Evolutionary conservation across 106 monocot genomes (phyloP).

Genomic region (Phalaenopsis equestris): DNA sequence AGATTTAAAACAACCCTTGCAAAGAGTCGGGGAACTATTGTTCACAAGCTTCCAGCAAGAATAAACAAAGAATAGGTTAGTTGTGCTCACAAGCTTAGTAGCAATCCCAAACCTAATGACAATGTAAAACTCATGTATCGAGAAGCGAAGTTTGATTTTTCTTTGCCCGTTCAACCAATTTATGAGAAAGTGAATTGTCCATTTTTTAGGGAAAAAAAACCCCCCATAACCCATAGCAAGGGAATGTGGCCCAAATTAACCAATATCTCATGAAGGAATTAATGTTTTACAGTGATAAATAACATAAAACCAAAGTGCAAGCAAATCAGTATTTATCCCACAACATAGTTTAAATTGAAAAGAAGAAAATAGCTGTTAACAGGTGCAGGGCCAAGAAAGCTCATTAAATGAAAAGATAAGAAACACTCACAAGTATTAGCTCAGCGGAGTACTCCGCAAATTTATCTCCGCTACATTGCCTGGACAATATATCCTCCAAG

Average conservation of each 20-base stretch:
- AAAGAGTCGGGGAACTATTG: too few relatives aligned
- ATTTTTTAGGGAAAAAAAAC: neutral
- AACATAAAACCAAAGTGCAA: neutral
- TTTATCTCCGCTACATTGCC: neutral
- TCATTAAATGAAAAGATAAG: neutral
- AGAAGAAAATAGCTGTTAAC: neutral
- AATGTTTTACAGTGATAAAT: neutral
- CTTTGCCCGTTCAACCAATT: neutral
- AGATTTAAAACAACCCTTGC: too few relatives aligned
- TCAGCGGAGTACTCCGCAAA: neutral
- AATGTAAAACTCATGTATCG: too few relatives aligned
- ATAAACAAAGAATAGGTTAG: neutral
- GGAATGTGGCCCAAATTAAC: too few relatives aligned
- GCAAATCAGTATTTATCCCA: neutral
- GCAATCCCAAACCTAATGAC: neutral
- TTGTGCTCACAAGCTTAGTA: neutral
- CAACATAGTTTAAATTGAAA: neutral
- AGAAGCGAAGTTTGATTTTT: neutral
- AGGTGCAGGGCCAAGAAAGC: neutral
- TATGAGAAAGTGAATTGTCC: neutral
- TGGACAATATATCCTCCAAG: neutral
- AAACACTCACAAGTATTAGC: conserved; percentile 6
- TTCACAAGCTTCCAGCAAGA: too few relatives aligned
- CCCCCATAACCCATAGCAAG: too few relatives aligned
- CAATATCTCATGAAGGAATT: neutral